Evolutionary conservation across 1,139 yeast genomes (phyloP).

Genomic region (Debaryomyces sp.): DNA sequence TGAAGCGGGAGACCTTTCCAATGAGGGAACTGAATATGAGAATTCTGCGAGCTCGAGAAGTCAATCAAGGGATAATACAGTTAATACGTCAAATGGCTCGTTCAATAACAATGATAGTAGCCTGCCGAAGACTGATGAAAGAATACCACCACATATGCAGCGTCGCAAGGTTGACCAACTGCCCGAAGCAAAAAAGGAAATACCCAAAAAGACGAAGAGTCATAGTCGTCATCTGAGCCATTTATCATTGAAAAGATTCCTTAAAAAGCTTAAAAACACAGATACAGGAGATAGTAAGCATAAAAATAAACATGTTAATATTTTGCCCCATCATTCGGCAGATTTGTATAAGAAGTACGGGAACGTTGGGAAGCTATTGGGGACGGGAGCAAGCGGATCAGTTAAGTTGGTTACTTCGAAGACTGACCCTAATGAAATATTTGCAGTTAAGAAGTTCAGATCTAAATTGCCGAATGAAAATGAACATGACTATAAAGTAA

Average conservation of each 20-base stretch:
- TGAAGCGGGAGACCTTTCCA: neutral
- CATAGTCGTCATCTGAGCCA: conserved; percentile 20
- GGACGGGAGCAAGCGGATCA: conserved; percentile 80
- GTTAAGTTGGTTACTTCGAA: conserved; percentile 59
- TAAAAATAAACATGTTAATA: neutral
- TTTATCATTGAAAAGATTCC: conserved; percentile 40
- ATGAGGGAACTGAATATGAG: conserved; percentile 3
- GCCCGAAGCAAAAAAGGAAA: neutral
- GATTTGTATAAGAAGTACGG: conserved; percentile 55
- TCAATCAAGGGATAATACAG: neutral
- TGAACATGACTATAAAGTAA: conserved; percentile 57
- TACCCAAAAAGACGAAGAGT: neutral
- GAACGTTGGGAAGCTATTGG: conserved; percentile 55
- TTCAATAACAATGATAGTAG: neutral
- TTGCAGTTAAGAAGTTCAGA: conserved; percentile 73
- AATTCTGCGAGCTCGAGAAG: neutral
- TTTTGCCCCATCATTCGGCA: conserved; percentile 15
- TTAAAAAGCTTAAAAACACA: conserved; percentile 38
- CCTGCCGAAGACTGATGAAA: neutral
- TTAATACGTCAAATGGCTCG: conserved; percentile 1
- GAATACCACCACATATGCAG: neutral
- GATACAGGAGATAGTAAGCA: conserved; percentile 11
- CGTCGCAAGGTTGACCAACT: neutral
- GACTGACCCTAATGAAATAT: conserved; percentile 48
- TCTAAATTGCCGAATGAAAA: conserved; percentile 53